A percentile compares a stretch with the other conserved stretches of the same genome.
phyloP scores from a whole-genome alignment of 352 stramenopile genomes.

The Pythium monospermum region DNA sequence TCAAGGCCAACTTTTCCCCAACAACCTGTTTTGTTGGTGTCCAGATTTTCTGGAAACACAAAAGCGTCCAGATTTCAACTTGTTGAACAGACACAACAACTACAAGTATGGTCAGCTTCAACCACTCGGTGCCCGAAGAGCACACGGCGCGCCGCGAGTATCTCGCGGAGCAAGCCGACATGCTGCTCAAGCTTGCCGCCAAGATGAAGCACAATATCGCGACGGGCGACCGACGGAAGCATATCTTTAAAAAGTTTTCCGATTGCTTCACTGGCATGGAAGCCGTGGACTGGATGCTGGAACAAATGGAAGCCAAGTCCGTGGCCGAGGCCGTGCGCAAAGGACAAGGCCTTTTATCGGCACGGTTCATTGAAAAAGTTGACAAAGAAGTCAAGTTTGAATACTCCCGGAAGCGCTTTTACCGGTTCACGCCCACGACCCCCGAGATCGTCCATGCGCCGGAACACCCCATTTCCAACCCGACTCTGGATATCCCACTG shows the following conservation, averaged over 20 bases:
- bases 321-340: constrained; percentile 78
- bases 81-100: constrained; percentile 5
- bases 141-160: constrained; percentile 20
- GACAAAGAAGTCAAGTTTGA: constrained; percentile 82
- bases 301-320: constrained; percentile 81
- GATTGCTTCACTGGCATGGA: constrained; percentile 85
- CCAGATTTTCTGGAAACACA: no score
- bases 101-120: constrained; percentile 26
- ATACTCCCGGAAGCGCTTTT: constrained; percentile 82
- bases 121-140: constrained; percentile 24
- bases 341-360: constrained; percentile 58
- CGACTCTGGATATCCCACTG: constrained; percentile 62
- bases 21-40: no score
- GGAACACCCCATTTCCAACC: constrained; percentile 37
- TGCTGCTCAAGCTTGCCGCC: constrained; percentile 60
- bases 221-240: constrained; percentile 59
- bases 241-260: constrained; percentile 78
- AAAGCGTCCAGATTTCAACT: background rate
- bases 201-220: constrained; percentile 80
- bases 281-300: constrained; percentile 82
- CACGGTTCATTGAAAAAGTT: constrained; percentile 75
- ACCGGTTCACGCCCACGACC: constrained; percentile 70
- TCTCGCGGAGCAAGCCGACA: constrained; percentile 54
- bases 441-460: constrained; percentile 62
- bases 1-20: no score